Conservation (phyloP, 225 moss, liverwort and hornwort species). For the Marchantia polymorpha region DNA sequence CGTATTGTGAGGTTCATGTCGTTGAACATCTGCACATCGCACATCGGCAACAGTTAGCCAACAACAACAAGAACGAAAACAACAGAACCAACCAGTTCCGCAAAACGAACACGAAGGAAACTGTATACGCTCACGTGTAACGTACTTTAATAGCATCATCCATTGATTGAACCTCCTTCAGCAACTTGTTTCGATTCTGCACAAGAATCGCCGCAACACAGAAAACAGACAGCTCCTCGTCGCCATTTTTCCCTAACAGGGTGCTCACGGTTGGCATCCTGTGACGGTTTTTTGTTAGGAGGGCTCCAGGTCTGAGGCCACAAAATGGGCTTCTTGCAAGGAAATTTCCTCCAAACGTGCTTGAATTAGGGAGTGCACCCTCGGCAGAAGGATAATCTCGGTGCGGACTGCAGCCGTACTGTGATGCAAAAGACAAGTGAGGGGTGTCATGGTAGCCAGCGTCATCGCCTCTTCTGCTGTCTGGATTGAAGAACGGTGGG, state of each 20-base stretch:
- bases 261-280: constrained; percentile 38
- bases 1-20: constrained; percentile 66
- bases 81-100: background rate
- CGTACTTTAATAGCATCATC: constrained; percentile 54
- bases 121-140: background rate
- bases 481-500: constrained; percentile 2
- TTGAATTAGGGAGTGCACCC: constrained; percentile 9
- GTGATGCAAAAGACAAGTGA: constrained; percentile 23
- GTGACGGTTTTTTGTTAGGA: constrained; percentile 52
- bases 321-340: constrained; percentile 69
- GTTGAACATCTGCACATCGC: constrained; percentile 59
- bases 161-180: constrained; percentile 52
- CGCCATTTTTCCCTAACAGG: constrained; percentile 37
- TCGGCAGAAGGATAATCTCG: constrained; percentile 19
- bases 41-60: no score
- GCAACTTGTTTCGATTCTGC: constrained; percentile 43
- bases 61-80: no score
- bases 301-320: constrained; percentile 61
- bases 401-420: constrained; percentile 19
- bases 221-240: constrained; percentile 52
- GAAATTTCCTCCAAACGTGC: constrained; percentile 34
- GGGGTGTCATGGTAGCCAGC: background rate
- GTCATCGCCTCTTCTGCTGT: constrained; percentile 18
- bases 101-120: background rate
- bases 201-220: constrained; percentile 54